Percentiles rank a stretch among this genome's conserved stretches.
These are phyloP conservation scores for Discostella pseudostelligera DNA, from an alignment of 108 stramenopile species.

Conservation along the genomic window DNA sequence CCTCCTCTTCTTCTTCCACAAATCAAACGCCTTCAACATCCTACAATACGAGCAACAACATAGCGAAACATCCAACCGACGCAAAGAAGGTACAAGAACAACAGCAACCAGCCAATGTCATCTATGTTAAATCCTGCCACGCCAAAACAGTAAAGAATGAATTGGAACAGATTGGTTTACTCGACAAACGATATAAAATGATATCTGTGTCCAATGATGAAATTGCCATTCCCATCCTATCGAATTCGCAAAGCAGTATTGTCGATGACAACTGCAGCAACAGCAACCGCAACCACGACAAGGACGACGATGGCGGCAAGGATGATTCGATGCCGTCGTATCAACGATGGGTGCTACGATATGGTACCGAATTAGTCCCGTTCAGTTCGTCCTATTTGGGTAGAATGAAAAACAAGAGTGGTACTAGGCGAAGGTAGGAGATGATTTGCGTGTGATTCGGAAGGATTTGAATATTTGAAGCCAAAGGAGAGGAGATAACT, in stretches of 20 bases:
- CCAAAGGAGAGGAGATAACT: no score
- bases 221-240: no score
- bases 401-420: constrained; percentile 3
- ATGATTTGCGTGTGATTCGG: no score
- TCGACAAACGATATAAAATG: constrained; percentile 76
- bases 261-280: not conserved
- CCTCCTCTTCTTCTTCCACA: no score
- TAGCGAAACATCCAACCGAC: not conserved
- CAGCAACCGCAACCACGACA: no score
- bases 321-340: no score
- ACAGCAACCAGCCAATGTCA: constrained; percentile 57
- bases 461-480: no score
- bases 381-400: constrained; percentile 6
- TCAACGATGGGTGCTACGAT: not conserved
- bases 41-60: not conserved
- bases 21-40: not conserved
- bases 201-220: not conserved
- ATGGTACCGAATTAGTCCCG: not conserved
- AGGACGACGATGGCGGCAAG: no score
- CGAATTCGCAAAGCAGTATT: no score
- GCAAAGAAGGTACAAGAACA: not conserved
- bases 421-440: no score
- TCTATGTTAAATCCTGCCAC: constrained; percentile 54
- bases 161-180: constrained; percentile 47
- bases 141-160: constrained; percentile 61